These are phyloP conservation scores for Tricholomella constricta DNA, from an alignment of 768 basidiomycete species.

Conservation along the genomic window DNA sequence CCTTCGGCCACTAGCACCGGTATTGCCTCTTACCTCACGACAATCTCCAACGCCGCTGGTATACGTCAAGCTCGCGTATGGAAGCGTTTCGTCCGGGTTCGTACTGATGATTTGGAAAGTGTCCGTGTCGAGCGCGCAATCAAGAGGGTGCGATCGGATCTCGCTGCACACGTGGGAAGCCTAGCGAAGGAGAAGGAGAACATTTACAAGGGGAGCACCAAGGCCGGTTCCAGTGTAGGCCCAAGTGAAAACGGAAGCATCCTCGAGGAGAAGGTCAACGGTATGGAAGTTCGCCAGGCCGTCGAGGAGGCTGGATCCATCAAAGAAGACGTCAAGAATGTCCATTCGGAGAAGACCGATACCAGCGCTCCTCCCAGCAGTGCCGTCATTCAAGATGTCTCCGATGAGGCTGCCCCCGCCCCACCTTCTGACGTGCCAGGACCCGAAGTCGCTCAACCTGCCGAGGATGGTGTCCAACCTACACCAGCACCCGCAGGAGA, in stretches of 20 bases:
- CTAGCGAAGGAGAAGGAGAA: conserved; percentile 36
- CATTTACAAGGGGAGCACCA: conserved; percentile 14
- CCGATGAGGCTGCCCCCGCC: conserved; percentile 8
- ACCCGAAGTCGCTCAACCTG: conserved; percentile 4
- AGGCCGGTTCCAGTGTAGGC: conserved; percentile 15
- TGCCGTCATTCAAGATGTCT: conserved; percentile 6
- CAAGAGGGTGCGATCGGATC: conserved; percentile 83
- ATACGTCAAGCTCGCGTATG: conserved; percentile 71
- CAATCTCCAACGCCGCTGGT: conserved; percentile 65
- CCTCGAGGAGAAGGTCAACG: conserved; percentile 30
- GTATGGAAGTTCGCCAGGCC: conserved; percentile 39
- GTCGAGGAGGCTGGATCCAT: conserved; percentile 41
- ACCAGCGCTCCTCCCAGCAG: background rate
- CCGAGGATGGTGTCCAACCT: conserved; percentile 1
- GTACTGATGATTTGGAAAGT: conserved; percentile 87
- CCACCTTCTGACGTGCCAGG: conserved; percentile 7
- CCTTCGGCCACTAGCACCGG: conserved; percentile 59
- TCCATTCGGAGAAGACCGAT: conserved; percentile 14
- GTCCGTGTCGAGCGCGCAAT: conserved; percentile 85
- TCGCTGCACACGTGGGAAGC: conserved; percentile 66
- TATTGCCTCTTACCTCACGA: conserved; percentile 80
- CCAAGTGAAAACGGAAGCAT: conserved; percentile 23
- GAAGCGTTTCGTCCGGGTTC: conserved; percentile 84
- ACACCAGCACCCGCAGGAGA: conserved; percentile 12
- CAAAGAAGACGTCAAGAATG: conserved; percentile 23